phyloP scores from a whole-genome alignment of 73 alveolate species.

The Breviolum minutum region DNA sequence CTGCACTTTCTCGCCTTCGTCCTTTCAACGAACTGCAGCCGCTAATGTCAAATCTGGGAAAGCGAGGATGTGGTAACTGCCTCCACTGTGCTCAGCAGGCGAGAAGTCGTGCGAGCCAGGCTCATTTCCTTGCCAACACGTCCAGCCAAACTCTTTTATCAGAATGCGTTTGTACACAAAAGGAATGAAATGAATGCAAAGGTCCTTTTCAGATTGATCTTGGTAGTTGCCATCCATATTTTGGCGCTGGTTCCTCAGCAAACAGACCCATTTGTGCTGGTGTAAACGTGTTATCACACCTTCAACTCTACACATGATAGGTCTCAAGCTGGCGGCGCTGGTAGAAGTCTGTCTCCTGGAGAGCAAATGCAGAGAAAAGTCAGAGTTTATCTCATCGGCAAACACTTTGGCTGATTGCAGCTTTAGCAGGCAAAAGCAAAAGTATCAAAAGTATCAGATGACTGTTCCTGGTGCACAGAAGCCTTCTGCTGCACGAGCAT shows the following conservation, averaged over 20 bases:
- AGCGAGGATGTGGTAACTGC: not conserved
- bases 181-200: not conserved
- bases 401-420: too few relatives aligned
- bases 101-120: conserved; percentile 66
- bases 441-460: not conserved
- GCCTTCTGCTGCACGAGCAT: conserved; percentile 74
- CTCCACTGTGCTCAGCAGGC: conserved; percentile 51
- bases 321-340: not conserved
- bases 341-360: conserved; percentile 19
- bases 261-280: not conserved
- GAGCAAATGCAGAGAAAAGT: not conserved
- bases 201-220: conserved; percentile 8
- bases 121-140: conserved; percentile 3
- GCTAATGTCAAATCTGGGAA: not conserved
- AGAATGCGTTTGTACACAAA: too few relatives aligned
- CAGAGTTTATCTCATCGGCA: too few relatives aligned
- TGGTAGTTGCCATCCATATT: conserved; percentile 1
- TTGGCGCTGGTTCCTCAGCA: conserved; percentile 13
- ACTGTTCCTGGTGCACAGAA: conserved; percentile 10
- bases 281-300: not conserved
- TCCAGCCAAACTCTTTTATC: not conserved
- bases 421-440: too few relatives aligned
- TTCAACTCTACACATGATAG: not conserved
- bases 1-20: not conserved
- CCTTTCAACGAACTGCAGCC: not conserved